Evolutionary conservation across 306 rosid species (phyloP).

Genomic region (Casuarina cunninghamiana): DNA sequence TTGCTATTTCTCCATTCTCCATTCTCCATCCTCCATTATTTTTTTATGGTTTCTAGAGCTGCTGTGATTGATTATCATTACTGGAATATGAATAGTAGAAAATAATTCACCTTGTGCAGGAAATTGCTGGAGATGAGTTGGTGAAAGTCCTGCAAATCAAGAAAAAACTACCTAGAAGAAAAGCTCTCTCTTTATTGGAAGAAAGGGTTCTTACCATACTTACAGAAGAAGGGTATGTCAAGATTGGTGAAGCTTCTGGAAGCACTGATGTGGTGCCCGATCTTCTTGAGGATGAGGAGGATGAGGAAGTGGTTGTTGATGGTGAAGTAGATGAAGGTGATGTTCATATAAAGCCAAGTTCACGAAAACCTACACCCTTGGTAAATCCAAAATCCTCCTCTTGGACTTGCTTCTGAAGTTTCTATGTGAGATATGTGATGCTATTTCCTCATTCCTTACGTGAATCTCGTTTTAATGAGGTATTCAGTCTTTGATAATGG

Average conservation of each 20-base stretch:
- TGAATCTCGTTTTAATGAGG: background rate
- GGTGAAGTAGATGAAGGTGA: constrained; percentile 99
- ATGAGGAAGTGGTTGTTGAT: constrained; percentile 89
- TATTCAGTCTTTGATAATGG: background rate
- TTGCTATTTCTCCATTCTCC: background rate
- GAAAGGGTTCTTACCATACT: constrained; percentile 74
- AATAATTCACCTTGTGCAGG: constrained; percentile 46
- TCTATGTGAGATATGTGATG: background rate
- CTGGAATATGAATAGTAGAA: constrained; percentile 21
- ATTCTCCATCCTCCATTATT: background rate
- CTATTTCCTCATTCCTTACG: background rate
- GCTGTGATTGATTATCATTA: constrained; percentile 12
- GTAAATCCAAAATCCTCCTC: constrained; percentile 39
- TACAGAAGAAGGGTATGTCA: constrained; percentile 77
- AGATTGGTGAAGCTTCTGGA: constrained; percentile 45
- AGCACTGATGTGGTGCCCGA: constrained; percentile 57
- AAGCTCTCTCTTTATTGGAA: constrained; percentile 79
- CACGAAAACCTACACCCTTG: constrained; percentile 55
- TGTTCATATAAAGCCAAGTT: constrained; percentile 85
- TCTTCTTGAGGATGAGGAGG: constrained; percentile 85
- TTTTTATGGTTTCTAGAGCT: background rate
- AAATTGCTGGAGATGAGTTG: constrained; percentile 78
- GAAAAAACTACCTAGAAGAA: constrained; percentile 87
- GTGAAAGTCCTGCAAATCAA: constrained; percentile 69
- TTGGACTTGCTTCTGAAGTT: background rate